Conservation (phyloP, 495 filamentous ascomycete genomes). For the Pyronema domesticum region DNA sequence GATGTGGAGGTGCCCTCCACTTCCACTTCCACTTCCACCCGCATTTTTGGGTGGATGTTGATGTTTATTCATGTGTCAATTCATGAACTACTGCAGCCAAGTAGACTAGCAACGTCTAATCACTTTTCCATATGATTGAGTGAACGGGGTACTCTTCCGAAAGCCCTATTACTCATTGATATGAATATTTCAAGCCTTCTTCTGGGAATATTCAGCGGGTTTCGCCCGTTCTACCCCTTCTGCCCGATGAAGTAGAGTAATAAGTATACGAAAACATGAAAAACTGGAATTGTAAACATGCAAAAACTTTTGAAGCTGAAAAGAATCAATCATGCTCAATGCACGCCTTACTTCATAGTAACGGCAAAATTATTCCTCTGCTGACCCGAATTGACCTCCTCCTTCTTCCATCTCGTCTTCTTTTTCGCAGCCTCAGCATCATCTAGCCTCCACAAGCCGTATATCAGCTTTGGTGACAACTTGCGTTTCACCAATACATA, state of each 20-base stretch:
- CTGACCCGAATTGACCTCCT: conserved; percentile 52
- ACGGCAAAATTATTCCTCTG: conserved; percentile 81
- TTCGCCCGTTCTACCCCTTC: neutral
- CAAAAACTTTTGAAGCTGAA: neutral
- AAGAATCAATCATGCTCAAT: neutral
- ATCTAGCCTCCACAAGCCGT: conserved; percentile 59
- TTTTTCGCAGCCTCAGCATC: conserved; percentile 19
- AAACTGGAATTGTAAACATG: neutral
- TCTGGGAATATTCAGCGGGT: neutral
- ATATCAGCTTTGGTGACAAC: conserved; percentile 64
- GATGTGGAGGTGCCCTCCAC: too few relatives aligned
- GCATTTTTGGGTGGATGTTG: too few relatives aligned
- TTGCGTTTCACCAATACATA: conserved; percentile 50
- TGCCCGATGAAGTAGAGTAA: neutral
- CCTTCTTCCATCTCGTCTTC: conserved; percentile 40
- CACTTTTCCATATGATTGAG: too few relatives aligned
- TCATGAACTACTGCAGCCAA: too few relatives aligned
- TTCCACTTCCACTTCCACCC: too few relatives aligned
- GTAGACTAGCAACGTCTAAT: too few relatives aligned
- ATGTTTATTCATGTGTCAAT: too few relatives aligned
- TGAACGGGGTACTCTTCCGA: neutral
- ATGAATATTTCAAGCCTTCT: neutral
- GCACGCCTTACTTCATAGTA: conserved; percentile 30
- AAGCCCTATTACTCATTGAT: neutral
- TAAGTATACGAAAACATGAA: neutral